Conservation (phyloP, 257 asterid species). For the Solanum stenotomum region DNA sequence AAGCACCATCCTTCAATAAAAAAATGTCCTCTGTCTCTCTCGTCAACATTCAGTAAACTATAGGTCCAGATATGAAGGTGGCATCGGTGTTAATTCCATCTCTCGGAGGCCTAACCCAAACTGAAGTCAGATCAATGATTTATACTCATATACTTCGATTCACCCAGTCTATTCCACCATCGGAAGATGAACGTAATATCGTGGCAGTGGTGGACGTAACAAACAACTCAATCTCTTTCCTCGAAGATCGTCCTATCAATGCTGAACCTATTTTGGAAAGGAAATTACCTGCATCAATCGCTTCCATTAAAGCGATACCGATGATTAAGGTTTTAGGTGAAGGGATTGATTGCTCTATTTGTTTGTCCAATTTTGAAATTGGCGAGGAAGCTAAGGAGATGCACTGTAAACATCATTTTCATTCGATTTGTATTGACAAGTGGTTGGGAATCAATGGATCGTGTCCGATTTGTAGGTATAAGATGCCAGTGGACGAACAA, state of each 20-base stretch:
- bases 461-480: background rate
- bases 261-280: background rate
- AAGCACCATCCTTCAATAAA: background rate
- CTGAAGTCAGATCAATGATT: background rate
- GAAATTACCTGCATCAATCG: background rate
- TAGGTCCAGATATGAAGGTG: background rate
- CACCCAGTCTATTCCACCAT: background rate
- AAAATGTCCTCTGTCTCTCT: background rate
- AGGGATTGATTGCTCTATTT: background rate
- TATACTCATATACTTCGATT: background rate
- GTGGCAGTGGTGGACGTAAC: background rate
- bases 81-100: background rate
- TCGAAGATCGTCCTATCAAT: background rate
- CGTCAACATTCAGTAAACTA: background rate
- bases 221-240: background rate
- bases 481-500: slow-evolving; percentile 6
- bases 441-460: background rate
- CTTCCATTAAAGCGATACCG: background rate
- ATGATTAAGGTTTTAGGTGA: background rate
- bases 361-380: background rate
- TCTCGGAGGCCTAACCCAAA: background rate
- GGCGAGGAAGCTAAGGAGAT: background rate
- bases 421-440: background rate
- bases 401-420: background rate
- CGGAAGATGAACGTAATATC: background rate